Percentiles rank a stretch among this genome's conserved stretches.
These are phyloP conservation scores for Hygrophorus russula DNA, from an alignment of 768 basidiomycete species.

Conservation along the genomic window DNA sequence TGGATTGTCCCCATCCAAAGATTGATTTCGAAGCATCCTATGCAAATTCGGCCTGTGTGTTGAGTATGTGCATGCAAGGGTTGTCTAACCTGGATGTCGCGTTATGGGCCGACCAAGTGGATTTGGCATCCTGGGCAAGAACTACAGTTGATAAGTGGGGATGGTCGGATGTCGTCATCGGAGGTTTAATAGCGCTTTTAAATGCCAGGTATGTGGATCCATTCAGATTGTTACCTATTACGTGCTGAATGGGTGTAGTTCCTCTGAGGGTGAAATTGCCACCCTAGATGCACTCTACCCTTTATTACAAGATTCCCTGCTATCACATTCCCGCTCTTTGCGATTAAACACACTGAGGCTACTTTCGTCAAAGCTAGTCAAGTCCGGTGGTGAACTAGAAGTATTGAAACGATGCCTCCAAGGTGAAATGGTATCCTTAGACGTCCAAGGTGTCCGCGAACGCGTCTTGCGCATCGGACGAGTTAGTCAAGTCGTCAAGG, in stretches of 20 bases:
- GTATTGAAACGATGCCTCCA: constrained; percentile 58
- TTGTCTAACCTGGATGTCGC: constrained; percentile 30
- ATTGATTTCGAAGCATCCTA: constrained; percentile 17
- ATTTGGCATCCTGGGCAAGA: constrained; percentile 39
- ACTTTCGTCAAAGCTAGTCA: constrained; percentile 41
- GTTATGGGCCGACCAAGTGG: constrained; percentile 37
- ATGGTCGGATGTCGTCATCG: constrained; percentile 45
- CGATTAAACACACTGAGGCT: constrained; percentile 58
- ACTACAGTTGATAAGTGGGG: constrained; percentile 39
- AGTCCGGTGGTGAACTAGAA: constrained; percentile 33
- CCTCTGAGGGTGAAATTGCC: constrained; percentile 13
- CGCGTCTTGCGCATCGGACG: constrained; percentile 69
- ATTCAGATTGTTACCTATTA: not conserved
- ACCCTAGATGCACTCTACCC: constrained; percentile 41
- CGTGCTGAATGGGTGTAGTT: not conserved
- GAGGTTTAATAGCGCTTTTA: constrained; percentile 38
- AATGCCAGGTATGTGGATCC: constrained; percentile 30
- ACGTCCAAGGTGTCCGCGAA: constrained; percentile 75
- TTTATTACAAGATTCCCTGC: constrained; percentile 38
- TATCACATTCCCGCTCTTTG: constrained; percentile 62
- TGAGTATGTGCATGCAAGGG: constrained; percentile 48
- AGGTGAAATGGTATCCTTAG: constrained; percentile 72
- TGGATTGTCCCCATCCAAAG: constrained; percentile 18
- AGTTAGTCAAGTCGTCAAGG: constrained; percentile 48
- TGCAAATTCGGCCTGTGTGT: constrained; percentile 39